Evolutionary conservation across 225 moss, liverwort and hornwort species (phyloP).

Genomic region (Bryum argenteum): DNA sequence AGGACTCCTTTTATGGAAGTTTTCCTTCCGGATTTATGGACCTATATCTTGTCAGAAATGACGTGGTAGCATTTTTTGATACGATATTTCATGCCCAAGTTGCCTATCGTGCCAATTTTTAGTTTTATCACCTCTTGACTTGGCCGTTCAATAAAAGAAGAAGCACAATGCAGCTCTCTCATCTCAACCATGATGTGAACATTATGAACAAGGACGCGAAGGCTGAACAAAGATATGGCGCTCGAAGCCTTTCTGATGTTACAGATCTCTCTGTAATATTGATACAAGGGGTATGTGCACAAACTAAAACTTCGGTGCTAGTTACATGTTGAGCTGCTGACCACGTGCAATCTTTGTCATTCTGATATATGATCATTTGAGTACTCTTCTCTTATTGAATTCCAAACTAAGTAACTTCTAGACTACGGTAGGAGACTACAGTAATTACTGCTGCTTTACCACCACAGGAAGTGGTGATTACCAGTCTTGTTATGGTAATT

Average conservation of each 20-base stretch:
- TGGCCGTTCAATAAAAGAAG: constrained; percentile 88
- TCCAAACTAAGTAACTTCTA: constrained; percentile 27
- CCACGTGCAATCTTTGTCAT: constrained; percentile 14
- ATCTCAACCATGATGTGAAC: constrained; percentile 85
- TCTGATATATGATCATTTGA: constrained; percentile 4
- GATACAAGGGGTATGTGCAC: constrained; percentile 62
- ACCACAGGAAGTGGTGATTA: constrained; percentile 79
- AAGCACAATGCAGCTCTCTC: constrained; percentile 83
- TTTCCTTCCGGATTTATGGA: neutral
- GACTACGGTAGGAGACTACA: constrained; percentile 68
- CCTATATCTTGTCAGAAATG: constrained; percentile 3
- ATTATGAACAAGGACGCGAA: constrained; percentile 78
- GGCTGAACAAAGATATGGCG: constrained; percentile 54
- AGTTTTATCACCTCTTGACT: constrained; percentile 6
- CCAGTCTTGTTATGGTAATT: constrained; percentile 83
- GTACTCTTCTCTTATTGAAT: neutral
- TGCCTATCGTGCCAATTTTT: constrained; percentile 3
- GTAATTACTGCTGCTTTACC: constrained; percentile 76
- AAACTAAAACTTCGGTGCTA: constrained; percentile 2
- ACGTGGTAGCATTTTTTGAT: constrained; percentile 10
- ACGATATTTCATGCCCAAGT: neutral
- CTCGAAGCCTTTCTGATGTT: constrained; percentile 39
- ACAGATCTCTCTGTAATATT: constrained; percentile 76
- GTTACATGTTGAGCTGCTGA: constrained; percentile 1
- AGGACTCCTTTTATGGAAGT: constrained; percentile 7